Evolutionary conservation across 495 filamentous ascomycete genomes (phyloP).

Genomic region (Chlorociboria aeruginascens): DNA sequence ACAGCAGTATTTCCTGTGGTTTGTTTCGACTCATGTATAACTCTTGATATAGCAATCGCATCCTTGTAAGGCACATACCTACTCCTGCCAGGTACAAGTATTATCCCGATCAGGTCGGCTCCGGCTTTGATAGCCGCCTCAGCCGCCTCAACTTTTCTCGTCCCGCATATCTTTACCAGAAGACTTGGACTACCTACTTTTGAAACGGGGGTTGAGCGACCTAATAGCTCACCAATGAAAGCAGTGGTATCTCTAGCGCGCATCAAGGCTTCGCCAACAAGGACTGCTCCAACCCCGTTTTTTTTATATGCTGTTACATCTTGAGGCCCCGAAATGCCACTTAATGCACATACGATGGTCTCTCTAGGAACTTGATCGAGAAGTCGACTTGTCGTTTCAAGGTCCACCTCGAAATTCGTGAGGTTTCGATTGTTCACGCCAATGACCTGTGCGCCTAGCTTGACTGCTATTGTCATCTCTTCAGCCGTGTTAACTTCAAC

Average conservation of each 20-base stretch:
- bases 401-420: slow-evolving; percentile 90
- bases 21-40: slow-evolving; percentile 47
- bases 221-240: slow-evolving; percentile 75
- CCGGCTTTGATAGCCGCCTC: slow-evolving; percentile 72
- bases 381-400: slow-evolving; percentile 84
- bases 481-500: slow-evolving; percentile 93
- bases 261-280: slow-evolving; percentile 96
- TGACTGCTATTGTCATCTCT: slow-evolving; percentile 81
- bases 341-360: slow-evolving; percentile 89
- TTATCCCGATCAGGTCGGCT: slow-evolving; percentile 87
- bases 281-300: slow-evolving; percentile 82
- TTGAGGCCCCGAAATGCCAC: slow-evolving; percentile 82
- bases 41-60: slow-evolving; percentile 67
- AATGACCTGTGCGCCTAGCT: slow-evolving; percentile 85
- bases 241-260: slow-evolving; percentile 61
- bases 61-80: slow-evolving; percentile 65
- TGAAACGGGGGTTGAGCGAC: slow-evolving; percentile 31
- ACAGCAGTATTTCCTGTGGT: slow-evolving; percentile 12
- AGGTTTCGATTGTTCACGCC: slow-evolving; percentile 97
- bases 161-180: slow-evolving; percentile 96
- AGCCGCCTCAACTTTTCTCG: slow-evolving; percentile 71
- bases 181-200: slow-evolving; percentile 25
- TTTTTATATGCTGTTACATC: slow-evolving; percentile 82
- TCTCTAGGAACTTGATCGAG: slow-evolving; percentile 73
- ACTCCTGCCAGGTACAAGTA: slow-evolving; percentile 69